phyloP scores from a whole-genome alignment of 768 basidiomycete species.

The Naganishia kalamii region DNA sequence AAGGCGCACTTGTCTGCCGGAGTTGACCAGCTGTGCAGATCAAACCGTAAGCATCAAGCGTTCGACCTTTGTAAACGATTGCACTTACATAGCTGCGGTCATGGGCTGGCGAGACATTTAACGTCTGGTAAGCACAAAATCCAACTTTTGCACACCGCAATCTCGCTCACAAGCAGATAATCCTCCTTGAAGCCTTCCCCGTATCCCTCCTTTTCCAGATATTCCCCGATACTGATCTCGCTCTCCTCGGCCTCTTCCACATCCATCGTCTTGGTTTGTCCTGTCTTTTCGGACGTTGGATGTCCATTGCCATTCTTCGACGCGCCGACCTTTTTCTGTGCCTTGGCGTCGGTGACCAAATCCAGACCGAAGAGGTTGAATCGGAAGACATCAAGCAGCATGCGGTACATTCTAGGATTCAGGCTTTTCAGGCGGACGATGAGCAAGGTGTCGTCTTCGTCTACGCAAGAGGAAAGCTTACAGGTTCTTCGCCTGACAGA shows the following conservation, averaged over 20 bases:
- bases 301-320: neutral
- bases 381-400: conserved; percentile 50
- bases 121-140: neutral
- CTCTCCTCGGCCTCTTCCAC: conserved; percentile 32
- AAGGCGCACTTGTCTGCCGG: conserved; percentile 63
- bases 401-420: conserved; percentile 43
- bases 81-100: conserved; percentile 59
- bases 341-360: conserved; percentile 45
- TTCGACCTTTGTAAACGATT: neutral
- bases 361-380: conserved; percentile 65
- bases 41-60: neutral
- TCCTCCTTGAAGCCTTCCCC: conserved; percentile 64
- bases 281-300: conserved; percentile 20
- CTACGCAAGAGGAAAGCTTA: conserved; percentile 15
- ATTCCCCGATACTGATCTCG: conserved; percentile 54
- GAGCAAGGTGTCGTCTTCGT: neutral
- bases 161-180: conserved; percentile 60
- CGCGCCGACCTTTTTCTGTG: neutral
- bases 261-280: conserved; percentile 26
- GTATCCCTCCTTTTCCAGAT: conserved; percentile 60
- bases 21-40: conserved; percentile 56
- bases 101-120: conserved; percentile 54
- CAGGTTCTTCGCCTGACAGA: conserved; percentile 59
- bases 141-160: neutral
- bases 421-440: conserved; percentile 23